Percentiles rank a stretch among this genome's conserved stretches.
Evolutionary conservation across 2,329 filamentous ascomycete genomes (phyloP).

Genomic region (Phialophora macrospora): DNA sequence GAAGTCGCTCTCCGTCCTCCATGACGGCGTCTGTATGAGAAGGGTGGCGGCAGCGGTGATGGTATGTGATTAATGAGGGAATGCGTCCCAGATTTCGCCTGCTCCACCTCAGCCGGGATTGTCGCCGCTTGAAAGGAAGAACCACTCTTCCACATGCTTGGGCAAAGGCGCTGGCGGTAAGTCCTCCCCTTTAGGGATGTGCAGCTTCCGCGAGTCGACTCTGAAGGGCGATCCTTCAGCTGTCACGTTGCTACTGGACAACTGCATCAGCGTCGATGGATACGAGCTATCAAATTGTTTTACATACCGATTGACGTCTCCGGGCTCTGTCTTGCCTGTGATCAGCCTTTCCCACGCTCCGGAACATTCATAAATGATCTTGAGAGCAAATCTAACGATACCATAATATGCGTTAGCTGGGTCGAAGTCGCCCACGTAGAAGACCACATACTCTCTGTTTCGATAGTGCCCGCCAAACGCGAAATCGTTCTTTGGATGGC

Average conservation of each 20-base stretch:
- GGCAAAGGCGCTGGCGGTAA: background rate
- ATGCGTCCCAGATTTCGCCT: constrained; percentile 45
- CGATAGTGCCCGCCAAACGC: background rate
- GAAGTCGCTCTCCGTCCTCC: constrained; percentile 53
- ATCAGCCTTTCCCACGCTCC: background rate
- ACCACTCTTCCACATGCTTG: background rate
- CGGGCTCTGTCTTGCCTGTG: background rate
- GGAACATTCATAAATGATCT: background rate
- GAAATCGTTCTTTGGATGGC: background rate
- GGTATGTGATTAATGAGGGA: constrained; percentile 39
- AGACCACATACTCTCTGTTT: background rate
- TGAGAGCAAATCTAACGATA: background rate
- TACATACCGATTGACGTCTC: background rate
- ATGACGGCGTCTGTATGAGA: constrained; percentile 56
- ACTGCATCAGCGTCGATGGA: background rate
- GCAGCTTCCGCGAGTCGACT: background rate
- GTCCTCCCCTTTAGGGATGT: background rate
- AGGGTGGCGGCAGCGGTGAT: constrained; percentile 45
- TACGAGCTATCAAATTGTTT: background rate
- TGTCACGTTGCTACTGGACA: background rate
- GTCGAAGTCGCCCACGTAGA: background rate
- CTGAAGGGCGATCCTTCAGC: background rate
- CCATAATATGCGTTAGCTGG: background rate
- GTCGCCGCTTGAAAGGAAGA: background rate
- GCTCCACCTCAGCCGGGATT: background rate